A percentile compares a stretch with the other conserved stretches of the same genome.
Evolutionary conservation across 805 yeast species (phyloP).

Genomic region (Spathaspora passalidarum): DNA sequence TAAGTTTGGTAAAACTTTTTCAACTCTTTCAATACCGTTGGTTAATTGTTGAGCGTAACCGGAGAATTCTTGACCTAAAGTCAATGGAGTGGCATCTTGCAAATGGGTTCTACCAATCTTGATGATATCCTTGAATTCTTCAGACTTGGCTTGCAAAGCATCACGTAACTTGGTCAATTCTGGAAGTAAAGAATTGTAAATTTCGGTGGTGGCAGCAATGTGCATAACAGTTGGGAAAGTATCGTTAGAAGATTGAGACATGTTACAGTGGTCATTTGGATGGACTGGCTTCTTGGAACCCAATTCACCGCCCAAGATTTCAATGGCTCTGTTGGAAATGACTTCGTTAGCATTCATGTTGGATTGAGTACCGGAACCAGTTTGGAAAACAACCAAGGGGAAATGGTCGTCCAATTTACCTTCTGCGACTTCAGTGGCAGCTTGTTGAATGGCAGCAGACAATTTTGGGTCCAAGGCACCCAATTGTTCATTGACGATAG

Average conservation of each 20-base stretch:
- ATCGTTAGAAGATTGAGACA: slow-evolving; percentile 98
- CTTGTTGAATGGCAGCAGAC: slow-evolving; percentile 81
- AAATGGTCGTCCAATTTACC: slow-evolving; percentile 92
- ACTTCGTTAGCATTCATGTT: slow-evolving; percentile 99
- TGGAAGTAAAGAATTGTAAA: slow-evolving; percentile 72
- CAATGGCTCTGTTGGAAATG: slow-evolving; percentile 97
- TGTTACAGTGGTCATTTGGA: slow-evolving; percentile 98
- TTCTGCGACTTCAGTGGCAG: slow-evolving; percentile 91
- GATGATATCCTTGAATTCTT: slow-evolving; percentile 85
- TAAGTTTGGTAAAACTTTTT: slow-evolving; percentile 70
- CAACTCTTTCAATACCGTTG: slow-evolving; percentile 87
- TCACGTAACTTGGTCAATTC: slow-evolving; percentile 74
- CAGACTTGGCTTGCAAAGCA: slow-evolving; percentile 71
- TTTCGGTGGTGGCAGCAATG: slow-evolving; percentile 94
- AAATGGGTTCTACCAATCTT: slow-evolving; percentile 98
- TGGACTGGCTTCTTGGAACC: slow-evolving; percentile 95
- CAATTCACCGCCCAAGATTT: slow-evolving; percentile 83
- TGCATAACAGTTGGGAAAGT: slow-evolving; percentile 99
- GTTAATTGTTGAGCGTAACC: slow-evolving; percentile 94
- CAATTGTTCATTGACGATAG: slow-evolving; percentile 78
- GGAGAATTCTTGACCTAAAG: slow-evolving; percentile 96
- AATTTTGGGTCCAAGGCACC: slow-evolving; percentile 82
- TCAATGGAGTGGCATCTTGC: slow-evolving; percentile 98
- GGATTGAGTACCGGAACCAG: slow-evolving; percentile 98
- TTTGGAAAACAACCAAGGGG: slow-evolving; percentile 98